Percentiles rank a stretch among this genome's conserved stretches.
phyloP scores from a whole-genome alignment of 2,329 filamentous ascomycete species.

The Pseudogymnoascus destructans region DNA sequence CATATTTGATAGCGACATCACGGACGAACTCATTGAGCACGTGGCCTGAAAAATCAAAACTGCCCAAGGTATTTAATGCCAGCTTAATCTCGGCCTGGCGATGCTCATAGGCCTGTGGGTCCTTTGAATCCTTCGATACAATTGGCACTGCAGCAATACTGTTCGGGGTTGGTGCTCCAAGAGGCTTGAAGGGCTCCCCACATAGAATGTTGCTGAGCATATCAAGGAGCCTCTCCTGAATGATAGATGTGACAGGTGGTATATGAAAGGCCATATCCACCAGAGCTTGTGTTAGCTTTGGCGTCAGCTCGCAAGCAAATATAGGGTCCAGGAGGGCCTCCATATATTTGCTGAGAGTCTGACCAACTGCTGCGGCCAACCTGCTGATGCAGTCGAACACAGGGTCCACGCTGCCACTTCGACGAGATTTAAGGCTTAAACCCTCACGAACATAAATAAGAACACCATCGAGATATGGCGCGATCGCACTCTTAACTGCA shows the following conservation, averaged over 20 bases:
- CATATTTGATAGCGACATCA: slow-evolving; percentile 94
- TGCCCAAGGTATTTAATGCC: slow-evolving; percentile 88
- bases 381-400: slow-evolving; percentile 98
- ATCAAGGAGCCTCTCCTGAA: slow-evolving; percentile 86
- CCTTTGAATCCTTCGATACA: slow-evolving; percentile 76
- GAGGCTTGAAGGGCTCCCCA: slow-evolving; percentile 78
- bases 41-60: slow-evolving; percentile 88
- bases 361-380: slow-evolving; percentile 85
- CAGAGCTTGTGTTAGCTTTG: slow-evolving; percentile 84
- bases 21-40: slow-evolving; percentile 97
- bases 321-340: slow-evolving; percentile 90
- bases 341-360: slow-evolving; percentile 97
- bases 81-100: slow-evolving; percentile 80
- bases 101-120: slow-evolving; percentile 67
- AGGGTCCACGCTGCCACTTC: slow-evolving; percentile 43
- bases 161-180: slow-evolving; percentile 77
- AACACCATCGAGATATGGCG: slow-evolving; percentile 87
- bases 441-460: slow-evolving; percentile 88
- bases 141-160: slow-evolving; percentile 69
- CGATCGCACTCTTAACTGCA: slow-evolving; percentile 88
- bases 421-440: slow-evolving; percentile 60
- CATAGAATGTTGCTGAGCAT: slow-evolving; percentile 91
- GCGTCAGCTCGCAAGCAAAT: slow-evolving; percentile 88
- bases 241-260: slow-evolving; percentile 79
- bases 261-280: slow-evolving; percentile 99